phyloP scores from a whole-genome alignment of 345 rosid genomes.

The Melastoma malabathricum region DNA sequence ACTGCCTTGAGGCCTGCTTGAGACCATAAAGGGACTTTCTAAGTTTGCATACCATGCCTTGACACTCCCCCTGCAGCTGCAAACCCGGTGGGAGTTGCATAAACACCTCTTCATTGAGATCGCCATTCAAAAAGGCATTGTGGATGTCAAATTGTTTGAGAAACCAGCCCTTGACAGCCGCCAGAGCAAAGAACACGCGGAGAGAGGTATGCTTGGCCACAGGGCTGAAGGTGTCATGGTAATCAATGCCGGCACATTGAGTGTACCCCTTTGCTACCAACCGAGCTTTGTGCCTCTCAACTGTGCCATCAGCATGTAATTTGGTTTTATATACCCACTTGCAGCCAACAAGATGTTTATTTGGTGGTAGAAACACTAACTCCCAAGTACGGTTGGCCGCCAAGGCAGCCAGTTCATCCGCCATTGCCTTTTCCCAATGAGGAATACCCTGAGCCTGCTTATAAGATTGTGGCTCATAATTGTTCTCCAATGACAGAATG shows the following conservation, averaged over 20 bases:
- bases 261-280: not conserved
- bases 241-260: not conserved
- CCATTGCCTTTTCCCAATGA: not conserved
- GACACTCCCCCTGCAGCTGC: not conserved
- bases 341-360: not conserved
- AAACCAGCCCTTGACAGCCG: not conserved
- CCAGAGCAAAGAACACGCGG: not conserved
- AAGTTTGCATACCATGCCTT: not conserved
- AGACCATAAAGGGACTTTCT: constrained; percentile 1
- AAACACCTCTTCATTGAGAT: not conserved
- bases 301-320: not conserved
- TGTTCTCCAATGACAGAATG: not conserved
- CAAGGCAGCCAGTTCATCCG: not conserved
- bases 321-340: constrained; percentile 2
- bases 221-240: not conserved
- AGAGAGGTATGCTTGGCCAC: not conserved
- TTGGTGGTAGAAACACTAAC: not conserved
- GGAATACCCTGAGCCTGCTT: not conserved
- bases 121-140: constrained; percentile 2
- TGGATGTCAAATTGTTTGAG: not conserved
- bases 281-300: not conserved
- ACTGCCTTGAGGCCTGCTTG: not conserved
- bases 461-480: not conserved
- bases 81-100: not conserved
- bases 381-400: not conserved